Conservation (phyloP, 2,329 filamentous ascomycete species). For the Alternaria panax region DNA sequence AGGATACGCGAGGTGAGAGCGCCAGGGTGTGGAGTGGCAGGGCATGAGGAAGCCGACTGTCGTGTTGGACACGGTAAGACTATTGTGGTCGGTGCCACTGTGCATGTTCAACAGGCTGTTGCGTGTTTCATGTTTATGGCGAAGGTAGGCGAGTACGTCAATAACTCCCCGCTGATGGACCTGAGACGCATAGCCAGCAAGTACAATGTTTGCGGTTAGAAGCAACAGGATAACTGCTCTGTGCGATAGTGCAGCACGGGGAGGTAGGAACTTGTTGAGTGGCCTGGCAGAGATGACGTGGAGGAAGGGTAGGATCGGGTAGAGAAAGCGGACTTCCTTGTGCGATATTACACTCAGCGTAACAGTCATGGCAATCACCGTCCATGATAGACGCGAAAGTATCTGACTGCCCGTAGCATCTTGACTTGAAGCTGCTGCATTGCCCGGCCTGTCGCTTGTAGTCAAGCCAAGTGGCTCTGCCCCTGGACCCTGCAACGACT, state of each 20-base stretch:
- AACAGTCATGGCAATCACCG: conserved; percentile 66
- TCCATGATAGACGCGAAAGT: conserved; percentile 43
- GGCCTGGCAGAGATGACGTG: conserved; percentile 79
- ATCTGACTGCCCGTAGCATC: conserved; percentile 22
- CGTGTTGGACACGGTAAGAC: conserved; percentile 39
- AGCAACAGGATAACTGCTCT: conserved; percentile 61
- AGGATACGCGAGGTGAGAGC: conserved; percentile 81
- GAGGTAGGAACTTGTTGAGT: conserved; percentile 69
- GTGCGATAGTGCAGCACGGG: conserved; percentile 46
- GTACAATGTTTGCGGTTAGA: conserved; percentile 70
- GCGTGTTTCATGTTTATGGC: conserved; percentile 71
- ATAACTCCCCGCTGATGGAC: conserved; percentile 81
- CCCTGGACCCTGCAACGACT: conserved; percentile 35
- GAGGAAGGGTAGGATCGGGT: conserved; percentile 86
- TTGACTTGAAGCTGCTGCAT: conserved; percentile 1
- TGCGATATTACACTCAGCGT: conserved; percentile 82
- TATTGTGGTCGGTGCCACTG: conserved; percentile 39
- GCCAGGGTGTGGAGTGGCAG: conserved; percentile 96
- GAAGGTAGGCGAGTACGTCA: conserved; percentile 75
- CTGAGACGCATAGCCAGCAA: conserved; percentile 76
- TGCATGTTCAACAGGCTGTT: conserved; percentile 46
- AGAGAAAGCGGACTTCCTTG: conserved; percentile 97
- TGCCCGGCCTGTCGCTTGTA: background rate
- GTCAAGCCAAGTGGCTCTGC: conserved; percentile 28
- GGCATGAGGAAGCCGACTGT: conserved; percentile 86